A percentile compares a stretch with the other conserved stretches of the same genome.
phyloP scores from a whole-genome alignment of 306 rosid genomes.

The Inga laurina region DNA sequence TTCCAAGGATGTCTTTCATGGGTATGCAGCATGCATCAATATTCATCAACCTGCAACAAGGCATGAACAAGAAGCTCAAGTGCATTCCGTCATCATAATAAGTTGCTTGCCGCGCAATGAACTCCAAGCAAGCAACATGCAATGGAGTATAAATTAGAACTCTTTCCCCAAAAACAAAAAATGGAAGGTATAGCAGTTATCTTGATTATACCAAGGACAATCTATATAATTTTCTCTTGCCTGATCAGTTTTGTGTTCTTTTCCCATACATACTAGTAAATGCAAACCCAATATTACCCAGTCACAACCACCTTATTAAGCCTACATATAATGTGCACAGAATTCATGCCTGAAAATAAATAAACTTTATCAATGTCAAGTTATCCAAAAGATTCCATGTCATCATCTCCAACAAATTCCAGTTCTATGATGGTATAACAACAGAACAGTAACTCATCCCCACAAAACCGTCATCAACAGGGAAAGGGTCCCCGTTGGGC shows the following conservation, averaged over 20 bases:
- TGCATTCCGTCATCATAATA: background rate
- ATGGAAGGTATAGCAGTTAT: background rate
- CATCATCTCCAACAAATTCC: background rate
- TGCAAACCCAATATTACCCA: background rate
- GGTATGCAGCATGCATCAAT: background rate
- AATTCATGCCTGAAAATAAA: background rate
- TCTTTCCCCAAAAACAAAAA: background rate
- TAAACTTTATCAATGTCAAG: background rate
- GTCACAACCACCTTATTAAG: background rate
- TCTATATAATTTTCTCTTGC: background rate
- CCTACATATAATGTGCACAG: background rate
- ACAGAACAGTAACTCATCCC: background rate
- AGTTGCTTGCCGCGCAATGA: background rate
- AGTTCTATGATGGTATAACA: background rate
- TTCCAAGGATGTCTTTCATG: background rate
- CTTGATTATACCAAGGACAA: background rate
- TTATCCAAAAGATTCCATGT: background rate
- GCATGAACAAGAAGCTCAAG: background rate
- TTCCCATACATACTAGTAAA: background rate
- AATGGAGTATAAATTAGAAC: background rate
- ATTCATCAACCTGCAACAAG: conserved; percentile 4
- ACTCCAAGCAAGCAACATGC: background rate
- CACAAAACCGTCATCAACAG: background rate
- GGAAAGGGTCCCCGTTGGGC: background rate
- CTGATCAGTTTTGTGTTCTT: background rate